A percentile compares a stretch with the other conserved stretches of the same genome.
phyloP scores from a whole-genome alignment of 768 basidiomycete genomes.

The Butyriboletus loyo region DNA sequence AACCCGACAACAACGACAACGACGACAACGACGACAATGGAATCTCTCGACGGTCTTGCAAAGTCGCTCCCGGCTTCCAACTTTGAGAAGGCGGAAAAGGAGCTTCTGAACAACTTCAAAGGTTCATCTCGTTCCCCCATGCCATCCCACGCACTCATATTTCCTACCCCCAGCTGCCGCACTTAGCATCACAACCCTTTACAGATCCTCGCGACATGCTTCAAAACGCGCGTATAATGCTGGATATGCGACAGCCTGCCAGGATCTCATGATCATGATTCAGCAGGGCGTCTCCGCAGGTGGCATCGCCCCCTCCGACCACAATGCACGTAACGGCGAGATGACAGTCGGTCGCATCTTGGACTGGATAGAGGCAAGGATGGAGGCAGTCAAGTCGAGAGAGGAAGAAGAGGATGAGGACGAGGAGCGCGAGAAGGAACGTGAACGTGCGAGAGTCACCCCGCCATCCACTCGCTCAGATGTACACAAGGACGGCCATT shows the following conservation, averaged over 20 bases:
- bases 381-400: slow-evolving; percentile 69
- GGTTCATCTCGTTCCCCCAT: slow-evolving; percentile 38
- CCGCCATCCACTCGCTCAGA: slow-evolving; percentile 19
- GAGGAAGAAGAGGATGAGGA: slow-evolving; percentile 86
- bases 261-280: slow-evolving; percentile 77
- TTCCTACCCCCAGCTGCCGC: slow-evolving; percentile 58
- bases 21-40: slow-evolving; percentile 43
- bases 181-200: slow-evolving; percentile 79
- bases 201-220: slow-evolving; percentile 72
- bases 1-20: slow-evolving; percentile 4
- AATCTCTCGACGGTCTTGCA: slow-evolving; percentile 75
- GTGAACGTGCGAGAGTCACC: slow-evolving; percentile 37
- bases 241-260: slow-evolving; percentile 76
- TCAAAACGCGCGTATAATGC: slow-evolving; percentile 80
- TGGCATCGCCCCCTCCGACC: slow-evolving; percentile 40
- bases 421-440: slow-evolving; percentile 62
- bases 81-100: slow-evolving; percentile 75
- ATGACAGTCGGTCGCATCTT: slow-evolving; percentile 78
- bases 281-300: slow-evolving; percentile 76
- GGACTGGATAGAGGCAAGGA: slow-evolving; percentile 81
- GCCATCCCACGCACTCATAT: slow-evolving; percentile 17
- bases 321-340: slow-evolving; percentile 50
- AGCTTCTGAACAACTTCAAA: slow-evolving; percentile 78
- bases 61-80: slow-evolving; percentile 69
- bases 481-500: slow-evolving; percentile 16